These are phyloP conservation scores for apple (Malus domestica) DNA, from an alignment of 306 rosid genomes.

Conservation along the genomic window DNA sequence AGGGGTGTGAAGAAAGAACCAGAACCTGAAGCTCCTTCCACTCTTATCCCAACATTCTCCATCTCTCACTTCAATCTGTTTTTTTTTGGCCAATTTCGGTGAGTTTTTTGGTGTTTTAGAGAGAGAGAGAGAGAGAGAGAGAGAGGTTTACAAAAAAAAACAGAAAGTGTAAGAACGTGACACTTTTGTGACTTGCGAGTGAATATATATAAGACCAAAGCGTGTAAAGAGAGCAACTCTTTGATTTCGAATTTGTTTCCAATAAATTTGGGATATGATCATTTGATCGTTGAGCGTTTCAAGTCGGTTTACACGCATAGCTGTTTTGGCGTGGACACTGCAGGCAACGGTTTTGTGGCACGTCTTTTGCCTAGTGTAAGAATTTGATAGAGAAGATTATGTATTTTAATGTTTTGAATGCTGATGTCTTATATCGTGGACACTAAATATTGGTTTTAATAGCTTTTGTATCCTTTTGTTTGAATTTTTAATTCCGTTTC, in stretches of 20 bases:
- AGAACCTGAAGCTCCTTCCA: background rate
- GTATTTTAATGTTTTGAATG: background rate
- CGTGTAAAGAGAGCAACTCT: background rate
- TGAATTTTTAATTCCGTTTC: background rate
- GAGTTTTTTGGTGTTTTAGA: background rate
- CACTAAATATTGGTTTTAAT: background rate
- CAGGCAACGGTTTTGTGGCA: background rate
- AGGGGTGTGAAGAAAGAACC: conserved; percentile 31
- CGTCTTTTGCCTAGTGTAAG: conserved; percentile 28
- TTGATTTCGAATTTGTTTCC: conserved; percentile 6
- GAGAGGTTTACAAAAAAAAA: background rate
- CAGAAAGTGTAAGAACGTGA: background rate
- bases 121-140: background rate
- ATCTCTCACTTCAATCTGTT: conserved; percentile 6
- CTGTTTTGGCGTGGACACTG: background rate
- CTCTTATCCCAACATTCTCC: background rate
- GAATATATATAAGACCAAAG: background rate
- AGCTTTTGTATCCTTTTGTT: background rate
- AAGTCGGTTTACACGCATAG: conserved; percentile 18
- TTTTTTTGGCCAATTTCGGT: background rate
- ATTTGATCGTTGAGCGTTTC: conserved; percentile 12
- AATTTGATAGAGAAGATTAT: background rate
- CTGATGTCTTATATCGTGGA: background rate
- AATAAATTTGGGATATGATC: conserved; percentile 22
- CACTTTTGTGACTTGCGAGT: background rate